phyloP scores from a whole-genome alignment of 345 rosid genomes.

The Acer negundo region DNA sequence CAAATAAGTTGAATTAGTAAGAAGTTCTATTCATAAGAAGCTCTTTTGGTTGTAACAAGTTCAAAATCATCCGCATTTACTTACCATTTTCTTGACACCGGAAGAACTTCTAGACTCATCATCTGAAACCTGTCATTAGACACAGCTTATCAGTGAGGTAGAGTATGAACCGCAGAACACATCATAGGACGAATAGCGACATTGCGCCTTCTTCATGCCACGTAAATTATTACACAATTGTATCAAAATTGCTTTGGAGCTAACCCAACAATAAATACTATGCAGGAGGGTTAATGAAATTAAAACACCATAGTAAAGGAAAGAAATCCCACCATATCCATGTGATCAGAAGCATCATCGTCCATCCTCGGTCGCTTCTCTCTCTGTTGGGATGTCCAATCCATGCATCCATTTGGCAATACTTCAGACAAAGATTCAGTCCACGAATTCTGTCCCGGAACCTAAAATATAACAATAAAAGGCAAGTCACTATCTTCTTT shows the following conservation, averaged over 20 bases:
- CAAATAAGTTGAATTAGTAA: constrained; percentile 8
- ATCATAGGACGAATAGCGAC: not conserved
- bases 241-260: no score
- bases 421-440: constrained; percentile 51
- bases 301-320: not conserved
- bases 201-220: not conserved
- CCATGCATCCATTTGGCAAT: constrained; percentile 28
- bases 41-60: not conserved
- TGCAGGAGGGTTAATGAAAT: not conserved
- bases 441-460: constrained; percentile 85
- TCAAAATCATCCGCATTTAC: not conserved
- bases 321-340: constrained; percentile 42
- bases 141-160: constrained; percentile 11
- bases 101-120: constrained; percentile 44
- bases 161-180: not conserved
- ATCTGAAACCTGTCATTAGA: constrained; percentile 47
- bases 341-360: constrained; percentile 50
- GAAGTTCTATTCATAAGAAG: constrained; percentile 1
- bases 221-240: no score
- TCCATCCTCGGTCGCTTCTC: constrained; percentile 77
- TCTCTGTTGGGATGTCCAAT: constrained; percentile 43
- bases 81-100: constrained; percentile 70
- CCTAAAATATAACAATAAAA: constrained; percentile 37
- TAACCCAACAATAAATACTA: not conserved
- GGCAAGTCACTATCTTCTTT: not conserved